A percentile compares a stretch with the other conserved stretches of the same genome.
phyloP scores from a whole-genome alignment of 192 early-diverging fungal genomes.

The Pilaira anomala region DNA sequence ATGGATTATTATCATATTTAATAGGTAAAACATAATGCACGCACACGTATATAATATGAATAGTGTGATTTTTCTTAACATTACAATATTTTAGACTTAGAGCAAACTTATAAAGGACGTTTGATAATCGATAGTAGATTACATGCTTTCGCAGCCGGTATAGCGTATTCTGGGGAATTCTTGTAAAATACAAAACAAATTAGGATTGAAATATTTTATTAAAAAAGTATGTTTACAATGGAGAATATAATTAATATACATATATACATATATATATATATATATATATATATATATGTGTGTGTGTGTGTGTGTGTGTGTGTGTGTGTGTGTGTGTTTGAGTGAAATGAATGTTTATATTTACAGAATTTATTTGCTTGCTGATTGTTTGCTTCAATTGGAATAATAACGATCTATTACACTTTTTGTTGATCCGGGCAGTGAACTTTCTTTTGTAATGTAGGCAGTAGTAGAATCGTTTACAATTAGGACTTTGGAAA shows the following conservation, averaged over 20 bases:
- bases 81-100: constrained; percentile 3
- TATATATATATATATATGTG: too few relatives aligned
- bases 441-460: not conserved
- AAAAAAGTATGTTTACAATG: too few relatives aligned
- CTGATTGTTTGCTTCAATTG: not conserved
- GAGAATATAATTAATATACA: too few relatives aligned
- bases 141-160: constrained; percentile 6
- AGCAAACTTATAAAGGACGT: not conserved
- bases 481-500: constrained; percentile 10
- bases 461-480: constrained; percentile 4
- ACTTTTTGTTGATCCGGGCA: constrained; percentile 3
- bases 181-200: too few relatives aligned
- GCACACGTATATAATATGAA: not conserved
- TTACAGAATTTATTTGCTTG: too few relatives aligned
- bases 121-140: constrained; percentile 7
- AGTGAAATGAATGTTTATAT: too few relatives aligned
- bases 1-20: not conserved
- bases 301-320: too few relatives aligned
- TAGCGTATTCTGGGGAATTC: not conserved
- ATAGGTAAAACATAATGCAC: not conserved
- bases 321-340: too few relatives aligned
- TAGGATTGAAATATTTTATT: too few relatives aligned
- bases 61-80: not conserved
- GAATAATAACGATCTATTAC: constrained; percentile 2
- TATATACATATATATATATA: too few relatives aligned